These are phyloP conservation scores for Ustilago sp. DNA, from an alignment of 1,284 basidiomycete species.

Conservation along the genomic window DNA sequence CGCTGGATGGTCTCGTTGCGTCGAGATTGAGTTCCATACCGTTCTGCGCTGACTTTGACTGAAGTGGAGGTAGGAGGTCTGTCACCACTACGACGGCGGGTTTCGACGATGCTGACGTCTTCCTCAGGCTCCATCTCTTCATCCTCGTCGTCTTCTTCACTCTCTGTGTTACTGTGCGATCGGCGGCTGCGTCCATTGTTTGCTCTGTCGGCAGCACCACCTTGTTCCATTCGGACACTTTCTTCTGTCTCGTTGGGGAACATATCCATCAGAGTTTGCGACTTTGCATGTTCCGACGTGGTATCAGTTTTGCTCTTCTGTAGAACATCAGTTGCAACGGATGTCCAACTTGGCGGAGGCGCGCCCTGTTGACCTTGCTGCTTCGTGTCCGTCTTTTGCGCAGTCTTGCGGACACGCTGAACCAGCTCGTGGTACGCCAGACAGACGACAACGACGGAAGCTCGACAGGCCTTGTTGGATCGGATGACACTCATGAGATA, in stretches of 20 bases:
- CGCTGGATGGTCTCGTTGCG: not conserved
- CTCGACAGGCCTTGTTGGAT: conserved; percentile 46
- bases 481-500: conserved; percentile 48
- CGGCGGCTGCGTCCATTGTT: conserved; percentile 5
- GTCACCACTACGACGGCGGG: conserved; percentile 3
- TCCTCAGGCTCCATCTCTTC: conserved; percentile 29
- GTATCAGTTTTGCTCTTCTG: conserved; percentile 8
- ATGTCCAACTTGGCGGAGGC: conserved; percentile 26
- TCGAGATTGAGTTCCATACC: conserved; percentile 27
- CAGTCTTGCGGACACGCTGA: conserved; percentile 30
- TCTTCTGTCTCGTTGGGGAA: conserved; percentile 25
- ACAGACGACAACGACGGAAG: conserved; percentile 54
- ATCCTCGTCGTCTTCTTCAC: conserved; percentile 13
- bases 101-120: conserved; percentile 25
- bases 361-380: conserved; percentile 1
- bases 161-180: not conserved
- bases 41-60: conserved; percentile 11
- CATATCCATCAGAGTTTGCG: conserved; percentile 25
- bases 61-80: not conserved
- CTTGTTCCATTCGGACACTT: conserved; percentile 7
- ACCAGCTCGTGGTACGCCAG: conserved; percentile 56
- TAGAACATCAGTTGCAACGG: conserved; percentile 28
- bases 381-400: conserved; percentile 15
- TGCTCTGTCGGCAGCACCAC: not conserved
- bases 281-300: conserved; percentile 15